Conservation (phyloP, 148 eudicot species). For the Drosera capensis region DNA sequence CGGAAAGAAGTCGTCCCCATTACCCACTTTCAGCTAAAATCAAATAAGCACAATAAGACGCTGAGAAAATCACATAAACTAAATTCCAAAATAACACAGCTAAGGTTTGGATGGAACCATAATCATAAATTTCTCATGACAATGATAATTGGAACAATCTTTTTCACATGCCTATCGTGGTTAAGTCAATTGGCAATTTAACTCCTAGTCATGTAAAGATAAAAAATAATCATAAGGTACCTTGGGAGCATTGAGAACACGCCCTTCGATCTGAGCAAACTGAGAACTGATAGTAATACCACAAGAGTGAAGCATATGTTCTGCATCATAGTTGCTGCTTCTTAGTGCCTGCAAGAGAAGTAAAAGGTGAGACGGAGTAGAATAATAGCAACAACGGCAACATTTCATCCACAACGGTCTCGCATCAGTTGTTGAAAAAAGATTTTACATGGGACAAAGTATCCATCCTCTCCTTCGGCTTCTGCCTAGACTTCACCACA, state of each 20-base stretch:
- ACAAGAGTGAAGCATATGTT: slow-evolving; percentile 72
- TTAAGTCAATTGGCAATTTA: no score
- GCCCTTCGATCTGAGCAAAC: slow-evolving; percentile 74
- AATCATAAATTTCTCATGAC: neutral
- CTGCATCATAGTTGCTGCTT: slow-evolving; percentile 67
- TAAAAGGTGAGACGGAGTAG: slow-evolving; percentile 1
- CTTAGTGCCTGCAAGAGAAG: slow-evolving; percentile 46
- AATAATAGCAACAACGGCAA: neutral
- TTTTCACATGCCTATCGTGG: no score
- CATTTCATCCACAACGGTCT: neutral
- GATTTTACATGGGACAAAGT: slow-evolving; percentile 46
- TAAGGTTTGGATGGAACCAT: neutral
- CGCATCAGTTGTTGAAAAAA: no score
- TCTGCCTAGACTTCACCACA: slow-evolving; percentile 88
- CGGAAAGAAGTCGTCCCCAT: slow-evolving; percentile 76
- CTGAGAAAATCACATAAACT: neutral
- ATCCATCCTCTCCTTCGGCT: slow-evolving; percentile 83
- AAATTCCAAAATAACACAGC: neutral
- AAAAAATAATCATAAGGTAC: slow-evolving; percentile 13
- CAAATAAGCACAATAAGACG: neutral
- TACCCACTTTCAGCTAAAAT: slow-evolving; percentile 58
- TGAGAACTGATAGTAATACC: slow-evolving; percentile 53
- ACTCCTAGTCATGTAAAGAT: no score
- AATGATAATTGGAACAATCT: neutral
- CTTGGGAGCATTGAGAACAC: slow-evolving; percentile 76